Evolutionary conservation across 2,329 filamentous ascomycete species (phyloP), one percentile per base, ranked within the genome.

Genomic region (Penicillium crustosum): DNA sequence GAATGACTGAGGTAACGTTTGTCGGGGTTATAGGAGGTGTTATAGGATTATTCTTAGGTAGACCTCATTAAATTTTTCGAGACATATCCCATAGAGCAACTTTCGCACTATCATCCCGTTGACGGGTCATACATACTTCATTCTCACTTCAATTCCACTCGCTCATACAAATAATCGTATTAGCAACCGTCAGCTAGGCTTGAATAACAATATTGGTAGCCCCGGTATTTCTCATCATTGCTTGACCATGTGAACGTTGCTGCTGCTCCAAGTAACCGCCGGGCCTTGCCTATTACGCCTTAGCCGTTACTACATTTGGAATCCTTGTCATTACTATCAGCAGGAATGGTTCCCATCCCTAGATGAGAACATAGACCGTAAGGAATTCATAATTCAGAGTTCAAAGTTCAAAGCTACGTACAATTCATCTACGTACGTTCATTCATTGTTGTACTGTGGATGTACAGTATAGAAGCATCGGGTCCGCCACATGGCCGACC

Each of bases 141-240:
- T 58, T 43, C 25, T 53, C 41, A 61, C 8, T n/a, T 8, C 3
- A 70, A 70, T 19, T 67, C 66, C 47, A 58, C 52, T 23, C 41
- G 63, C 43, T 65, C 58, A 59, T 70, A 71, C 42, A 19, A 70
- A 35, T n/a, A 39, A 50, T 29, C 48, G 58, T 15, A 36, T 35
- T 25, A 13, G n/a, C 9, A 35, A 25, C 19, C 12, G 21, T 35
- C 19, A 12, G 4, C 29, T 33, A 5, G 15, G 15, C 6, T 49
- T 49, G 31, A 8, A n/a, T 13, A 17, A 23, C 19, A n/a, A 25
- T 25, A 13, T 23, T 6, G 5, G 19, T 8, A n/a, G 8, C 19
- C 6, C 8, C 17, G 6, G 12, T 3, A 17, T 15, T 15, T 49
- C 13, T n/a, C 9, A 10, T 1, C n/a, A 12, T 49, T 21, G 12